These are phyloP conservation scores for Sanghuangporus weigelae DNA, from an alignment of 1,284 basidiomycete genomes.

Conservation along the genomic window DNA sequence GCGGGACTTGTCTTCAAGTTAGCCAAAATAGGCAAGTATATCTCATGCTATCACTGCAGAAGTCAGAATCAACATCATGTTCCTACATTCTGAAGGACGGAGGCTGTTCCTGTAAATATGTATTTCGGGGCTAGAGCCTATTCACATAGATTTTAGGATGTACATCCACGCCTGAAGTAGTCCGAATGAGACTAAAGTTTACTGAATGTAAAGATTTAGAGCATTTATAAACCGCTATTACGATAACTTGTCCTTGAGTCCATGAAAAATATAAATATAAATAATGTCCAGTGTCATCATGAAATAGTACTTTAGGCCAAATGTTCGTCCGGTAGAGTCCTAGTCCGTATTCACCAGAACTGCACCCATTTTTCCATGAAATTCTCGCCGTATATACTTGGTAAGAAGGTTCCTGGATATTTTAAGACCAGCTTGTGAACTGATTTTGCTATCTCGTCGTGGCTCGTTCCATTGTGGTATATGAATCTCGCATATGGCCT, in stretches of 20 bases:
- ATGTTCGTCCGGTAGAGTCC: no score
- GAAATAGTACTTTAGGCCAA: no score
- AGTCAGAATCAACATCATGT: not conserved
- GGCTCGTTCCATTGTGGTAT: constrained; percentile 1
- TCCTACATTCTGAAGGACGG: no score
- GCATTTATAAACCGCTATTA: not conserved
- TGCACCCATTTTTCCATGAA: constrained; percentile 1
- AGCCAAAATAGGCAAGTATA: not conserved
- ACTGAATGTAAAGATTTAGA: no score
- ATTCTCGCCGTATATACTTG: not conserved
- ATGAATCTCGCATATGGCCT: not conserved
- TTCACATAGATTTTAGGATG: no score
- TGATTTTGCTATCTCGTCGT: not conserved
- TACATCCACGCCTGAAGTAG: no score
- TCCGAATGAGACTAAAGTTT: no score
- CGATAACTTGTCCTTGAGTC: not conserved
- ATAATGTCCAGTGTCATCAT: no score
- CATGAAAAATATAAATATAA: not conserved
- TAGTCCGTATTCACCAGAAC: not conserved
- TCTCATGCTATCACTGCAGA: not conserved
- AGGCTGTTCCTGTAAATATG: no score
- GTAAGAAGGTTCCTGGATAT: constrained; percentile 4
- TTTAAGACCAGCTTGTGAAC: not conserved
- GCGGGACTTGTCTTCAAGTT: not conserved
- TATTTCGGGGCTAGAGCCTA: no score